A percentile compares a stretch with the other conserved stretches of the same genome.
Evolutionary conservation across 495 filamentous ascomycete genomes (phyloP).

Genomic region (Lichenothelia convexa): DNA sequence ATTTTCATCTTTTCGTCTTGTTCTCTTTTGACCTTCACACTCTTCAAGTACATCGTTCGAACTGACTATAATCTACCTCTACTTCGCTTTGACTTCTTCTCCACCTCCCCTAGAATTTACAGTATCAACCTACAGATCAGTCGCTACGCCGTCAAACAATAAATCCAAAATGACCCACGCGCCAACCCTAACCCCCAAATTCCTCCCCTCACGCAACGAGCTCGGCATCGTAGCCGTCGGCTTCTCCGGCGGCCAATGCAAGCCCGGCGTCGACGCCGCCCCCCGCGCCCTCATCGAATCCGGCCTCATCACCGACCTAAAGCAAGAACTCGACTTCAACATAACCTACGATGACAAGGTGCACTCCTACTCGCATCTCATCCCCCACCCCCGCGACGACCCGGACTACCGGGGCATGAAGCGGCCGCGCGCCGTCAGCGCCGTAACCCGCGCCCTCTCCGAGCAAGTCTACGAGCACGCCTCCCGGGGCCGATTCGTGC

Average conservation of each 20-base stretch:
- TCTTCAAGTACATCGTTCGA: too few species aligned
- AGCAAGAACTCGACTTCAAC: slow-evolving; percentile 69
- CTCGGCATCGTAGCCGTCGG: slow-evolving; percentile 88
- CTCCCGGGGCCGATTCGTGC: slow-evolving; percentile 63
- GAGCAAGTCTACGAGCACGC: slow-evolving; percentile 79
- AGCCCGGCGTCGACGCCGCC: slow-evolving; percentile 81
- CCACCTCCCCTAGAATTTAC: too few species aligned
- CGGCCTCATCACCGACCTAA: slow-evolving; percentile 70
- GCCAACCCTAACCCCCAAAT: slow-evolving; percentile 59
- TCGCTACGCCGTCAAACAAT: too few species aligned
- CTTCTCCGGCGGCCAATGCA: slow-evolving; percentile 94
- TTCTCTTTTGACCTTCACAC: too few species aligned
- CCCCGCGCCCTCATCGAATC: slow-evolving; percentile 79
- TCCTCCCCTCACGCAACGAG: slow-evolving; percentile 58
- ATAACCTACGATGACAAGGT: slow-evolving; percentile 71
- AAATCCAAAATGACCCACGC: too few species aligned
- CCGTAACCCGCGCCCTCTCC: slow-evolving; percentile 64
- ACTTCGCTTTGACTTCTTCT: too few species aligned
- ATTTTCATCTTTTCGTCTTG: too few species aligned
- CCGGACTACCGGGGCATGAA: slow-evolving; percentile 81
- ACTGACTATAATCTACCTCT: too few species aligned
- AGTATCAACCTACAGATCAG: too few species aligned
- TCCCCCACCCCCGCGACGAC: slow-evolving; percentile 40
- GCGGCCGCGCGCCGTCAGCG: slow-evolving; percentile 72
- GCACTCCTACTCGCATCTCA: slow-evolving; percentile 62